These are phyloP conservation scores for Scutellaria minor DNA, from an alignment of 257 asterid species.

Conservation along the genomic window DNA sequence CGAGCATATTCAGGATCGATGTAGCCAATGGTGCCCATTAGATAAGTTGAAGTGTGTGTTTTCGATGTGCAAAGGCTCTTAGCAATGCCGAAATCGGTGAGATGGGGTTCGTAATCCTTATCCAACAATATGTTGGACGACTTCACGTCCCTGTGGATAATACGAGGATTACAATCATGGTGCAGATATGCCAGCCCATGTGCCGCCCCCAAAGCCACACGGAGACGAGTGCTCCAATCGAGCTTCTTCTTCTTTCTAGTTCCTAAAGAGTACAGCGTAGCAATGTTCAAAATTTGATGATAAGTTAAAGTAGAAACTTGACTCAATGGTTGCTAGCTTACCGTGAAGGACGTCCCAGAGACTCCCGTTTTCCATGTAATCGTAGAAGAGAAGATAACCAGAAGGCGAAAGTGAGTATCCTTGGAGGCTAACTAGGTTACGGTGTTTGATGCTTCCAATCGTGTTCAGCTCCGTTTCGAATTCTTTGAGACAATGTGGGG, in stretches of 20 bases:
- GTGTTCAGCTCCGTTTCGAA: constrained; percentile 92
- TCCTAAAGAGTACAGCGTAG: constrained; percentile 45
- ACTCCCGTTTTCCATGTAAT: constrained; percentile 98
- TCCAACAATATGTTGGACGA: constrained; percentile 85
- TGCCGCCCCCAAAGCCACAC: constrained; percentile 78
- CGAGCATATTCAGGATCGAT: constrained; percentile 98
- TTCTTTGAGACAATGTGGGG: constrained; percentile 79
- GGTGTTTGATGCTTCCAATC: constrained; percentile 91
- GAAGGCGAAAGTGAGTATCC: constrained; percentile 85
- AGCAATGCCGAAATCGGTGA: constrained; percentile 93
- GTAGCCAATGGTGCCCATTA: constrained; percentile 96
- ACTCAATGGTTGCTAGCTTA: constrained; percentile 27
- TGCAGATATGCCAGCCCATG: constrained; percentile 94
- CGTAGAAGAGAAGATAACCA: constrained; percentile 87
- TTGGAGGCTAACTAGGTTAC: constrained; percentile 89
- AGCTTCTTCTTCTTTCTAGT: constrained; percentile 70
- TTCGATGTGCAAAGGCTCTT: constrained; percentile 77
- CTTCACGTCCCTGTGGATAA: constrained; percentile 88
- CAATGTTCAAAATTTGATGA: no score
- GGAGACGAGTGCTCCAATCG: constrained; percentile 78
- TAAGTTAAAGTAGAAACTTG: no score
- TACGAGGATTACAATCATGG: constrained; percentile 89
- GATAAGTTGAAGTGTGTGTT: constrained; percentile 77
- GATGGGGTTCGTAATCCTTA: constrained; percentile 77
- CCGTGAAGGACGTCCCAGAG: constrained; percentile 96